Base-by-base conservation (phyloP, 73 alveolate species). In the Blepharisma japonicum region DNA sequence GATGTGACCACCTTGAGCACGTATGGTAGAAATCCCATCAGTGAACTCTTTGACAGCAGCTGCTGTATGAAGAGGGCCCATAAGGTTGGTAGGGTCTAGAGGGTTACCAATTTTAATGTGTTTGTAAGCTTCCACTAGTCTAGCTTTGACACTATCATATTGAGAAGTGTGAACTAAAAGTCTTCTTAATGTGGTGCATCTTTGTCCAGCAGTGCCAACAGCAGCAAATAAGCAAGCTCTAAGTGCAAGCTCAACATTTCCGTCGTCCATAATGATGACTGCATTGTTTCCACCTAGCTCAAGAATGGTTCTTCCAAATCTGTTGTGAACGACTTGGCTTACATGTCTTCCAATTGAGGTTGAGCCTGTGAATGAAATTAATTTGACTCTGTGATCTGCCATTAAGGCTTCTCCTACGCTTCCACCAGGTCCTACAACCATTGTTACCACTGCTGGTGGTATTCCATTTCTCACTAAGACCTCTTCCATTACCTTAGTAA, bases 241-340 rank as follows among this genome's bases (percentile, higher is more conserved):
- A 6, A 93, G 81, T 8, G 98, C 97, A 18, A 93, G 78, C 23
- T 91, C 97, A 9, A 86, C 72, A 68, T 93, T 85, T 5, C 95
- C 97, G 86, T 93, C 98, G 56, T 85, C 94, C 90, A 87, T 85
- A 27, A 93, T 84, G 46, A 93, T 81, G 56, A 86, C 84, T 4
- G 96, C 97, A 80, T 93, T 93, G 85, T 93, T 93, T 53, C 98
- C 98, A 50, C 98, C 98, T 47, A 93, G 85, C 81, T 93, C 98
- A 14, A 93, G 86, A 71, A 93, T 71, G 14, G 91, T 76, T 78
- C 89, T 85, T 20, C 97, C 98, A 67, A 93, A 91, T 86, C 98
- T 79, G 56, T 55, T 55, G 71, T 83, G 87, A 18, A 93, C 98
- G 23, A 83, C 91, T 66, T 68, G 83, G 42, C 89, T 53, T 42